These are phyloP conservation scores for Penicillium odoratum DNA, from an alignment of 495 filamentous ascomycete genomes.

Conservation along the genomic window DNA sequence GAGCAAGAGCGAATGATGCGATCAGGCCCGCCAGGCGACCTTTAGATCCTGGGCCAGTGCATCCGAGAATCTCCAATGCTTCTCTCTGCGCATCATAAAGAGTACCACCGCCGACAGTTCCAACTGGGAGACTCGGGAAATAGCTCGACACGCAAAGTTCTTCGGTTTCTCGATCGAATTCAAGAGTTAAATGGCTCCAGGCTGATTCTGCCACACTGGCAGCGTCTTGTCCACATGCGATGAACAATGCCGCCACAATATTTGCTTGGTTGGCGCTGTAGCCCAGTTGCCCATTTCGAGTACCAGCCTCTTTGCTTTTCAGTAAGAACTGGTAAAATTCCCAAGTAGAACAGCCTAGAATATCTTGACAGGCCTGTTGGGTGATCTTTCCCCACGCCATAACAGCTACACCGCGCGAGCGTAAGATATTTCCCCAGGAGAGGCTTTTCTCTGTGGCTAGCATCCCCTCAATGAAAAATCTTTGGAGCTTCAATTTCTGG, in stretches of 20 bases:
- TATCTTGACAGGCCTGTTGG: conserved; percentile 1
- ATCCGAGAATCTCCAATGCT: conserved; percentile 13
- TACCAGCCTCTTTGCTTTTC: conserved; percentile 11
- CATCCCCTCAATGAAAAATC: conserved; percentile 11
- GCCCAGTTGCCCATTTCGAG: conserved; percentile 16
- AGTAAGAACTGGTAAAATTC: conserved; percentile 2
- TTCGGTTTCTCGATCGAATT: conserved; percentile 9
- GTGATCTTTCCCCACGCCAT: conserved; percentile 16
- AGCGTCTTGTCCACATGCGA: conserved; percentile 19
- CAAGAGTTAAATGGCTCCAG: conserved; percentile 15
- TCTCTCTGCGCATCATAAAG: conserved; percentile 14
- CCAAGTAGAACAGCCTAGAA: conserved; percentile 9
- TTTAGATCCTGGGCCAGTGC: conserved; percentile 12
- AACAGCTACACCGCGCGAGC: conserved; percentile 14
- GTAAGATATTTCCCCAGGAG: conserved; percentile 17
- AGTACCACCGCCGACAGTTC: conserved; percentile 17
- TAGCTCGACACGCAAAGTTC: conserved; percentile 9
- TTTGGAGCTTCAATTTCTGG: background rate
- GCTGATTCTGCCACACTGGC: conserved; percentile 12
- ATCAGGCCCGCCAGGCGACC: conserved; percentile 16
- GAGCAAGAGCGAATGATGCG: conserved; percentile 16
- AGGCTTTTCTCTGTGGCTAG: conserved; percentile 14
- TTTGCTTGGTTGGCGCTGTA: conserved; percentile 15
- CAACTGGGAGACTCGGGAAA: conserved; percentile 14
- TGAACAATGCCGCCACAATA: conserved; percentile 16